Percentiles rank a stretch among this genome's conserved stretches.
These are phyloP conservation scores for Aethionema arabicum DNA, from an alignment of 345 rosid species.

Conservation along the genomic window DNA sequence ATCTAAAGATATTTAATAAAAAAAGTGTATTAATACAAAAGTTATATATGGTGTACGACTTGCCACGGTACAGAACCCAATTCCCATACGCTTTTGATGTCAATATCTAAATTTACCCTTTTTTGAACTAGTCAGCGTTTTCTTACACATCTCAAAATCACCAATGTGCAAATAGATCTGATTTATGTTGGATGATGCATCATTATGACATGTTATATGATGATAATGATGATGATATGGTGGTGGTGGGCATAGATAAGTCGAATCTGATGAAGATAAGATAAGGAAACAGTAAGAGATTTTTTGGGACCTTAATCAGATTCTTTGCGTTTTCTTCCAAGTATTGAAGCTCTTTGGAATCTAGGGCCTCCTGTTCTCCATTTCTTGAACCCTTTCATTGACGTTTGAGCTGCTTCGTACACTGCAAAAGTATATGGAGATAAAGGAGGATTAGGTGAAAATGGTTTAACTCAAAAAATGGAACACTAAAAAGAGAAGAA, in stretches of 20 bases:
- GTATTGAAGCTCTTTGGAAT: conserved; percentile 79
- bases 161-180: conserved; percentile 9
- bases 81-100: conserved; percentile 31
- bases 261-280: conserved; percentile 7
- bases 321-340: conserved; percentile 86
- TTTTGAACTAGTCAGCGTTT: conserved; percentile 26
- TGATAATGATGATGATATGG: background rate
- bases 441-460: background rate
- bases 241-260: conserved; percentile 2
- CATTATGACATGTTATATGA: conserved; percentile 5
- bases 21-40: background rate
- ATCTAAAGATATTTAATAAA: conserved; percentile 33
- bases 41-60: conserved; percentile 22
- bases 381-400: conserved; percentile 71
- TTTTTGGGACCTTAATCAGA: conserved; percentile 35
- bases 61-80: conserved; percentile 33
- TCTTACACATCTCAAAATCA: too few relatives aligned
- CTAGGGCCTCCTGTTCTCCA: conserved; percentile 90
- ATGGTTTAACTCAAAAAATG: background rate
- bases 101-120: background rate
- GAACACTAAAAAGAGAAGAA: background rate
- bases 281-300: conserved; percentile 5
- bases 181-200: conserved; percentile 7
- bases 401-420: conserved; percentile 76
- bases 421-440: conserved; percentile 41